phyloP scores from a whole-genome alignment of 2,329 filamentous ascomycete species.

The Alternaria ventricosa region DNA sequence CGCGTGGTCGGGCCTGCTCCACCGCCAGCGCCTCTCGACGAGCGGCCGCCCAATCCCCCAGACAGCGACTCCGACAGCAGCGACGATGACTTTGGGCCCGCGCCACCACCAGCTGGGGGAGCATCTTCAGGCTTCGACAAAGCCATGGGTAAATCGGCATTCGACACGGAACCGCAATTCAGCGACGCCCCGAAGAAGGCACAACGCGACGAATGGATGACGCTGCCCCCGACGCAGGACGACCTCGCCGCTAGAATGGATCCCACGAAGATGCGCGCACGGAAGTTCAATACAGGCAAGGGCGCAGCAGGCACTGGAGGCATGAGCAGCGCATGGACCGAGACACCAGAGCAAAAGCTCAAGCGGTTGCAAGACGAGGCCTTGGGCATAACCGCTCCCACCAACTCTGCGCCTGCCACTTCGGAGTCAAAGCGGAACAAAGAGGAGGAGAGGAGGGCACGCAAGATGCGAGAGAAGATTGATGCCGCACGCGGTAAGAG shows the following conservation, averaged over 20 bases:
- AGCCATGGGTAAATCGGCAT: constrained; percentile 29
- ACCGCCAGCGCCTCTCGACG: constrained; percentile 58
- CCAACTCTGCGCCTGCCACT: constrained; percentile 30
- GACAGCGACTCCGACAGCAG: constrained; percentile 42
- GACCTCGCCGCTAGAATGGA: constrained; percentile 69
- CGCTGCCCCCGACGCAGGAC: constrained; percentile 57
- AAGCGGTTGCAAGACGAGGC: constrained; percentile 81
- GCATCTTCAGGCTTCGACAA: constrained; percentile 19
- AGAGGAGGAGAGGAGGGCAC: constrained; percentile 55
- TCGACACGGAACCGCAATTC: constrained; percentile 42
- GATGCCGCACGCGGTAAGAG: constrained; percentile 53
- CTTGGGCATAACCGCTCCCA: constrained; percentile 68
- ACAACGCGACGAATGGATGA: constrained; percentile 75
- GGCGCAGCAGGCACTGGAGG: constrained; percentile 58
- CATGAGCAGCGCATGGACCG: constrained; percentile 78
- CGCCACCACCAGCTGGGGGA: constrained; percentile 47
- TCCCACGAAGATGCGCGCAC: constrained; percentile 80
- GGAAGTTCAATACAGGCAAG: constrained; percentile 80
- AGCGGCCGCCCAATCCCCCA: constrained; percentile 52
- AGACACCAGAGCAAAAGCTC: constrained; percentile 87
- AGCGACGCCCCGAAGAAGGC: constrained; percentile 51
- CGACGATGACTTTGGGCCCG: constrained; percentile 56
- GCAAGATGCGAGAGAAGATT: constrained; percentile 64
- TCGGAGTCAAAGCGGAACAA: constrained; percentile 44
- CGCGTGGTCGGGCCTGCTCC: constrained; percentile 61